Evolutionary conservation across 1,284 basidiomycete genomes (phyloP).

Genomic region (Marasmius tenuissimus): DNA sequence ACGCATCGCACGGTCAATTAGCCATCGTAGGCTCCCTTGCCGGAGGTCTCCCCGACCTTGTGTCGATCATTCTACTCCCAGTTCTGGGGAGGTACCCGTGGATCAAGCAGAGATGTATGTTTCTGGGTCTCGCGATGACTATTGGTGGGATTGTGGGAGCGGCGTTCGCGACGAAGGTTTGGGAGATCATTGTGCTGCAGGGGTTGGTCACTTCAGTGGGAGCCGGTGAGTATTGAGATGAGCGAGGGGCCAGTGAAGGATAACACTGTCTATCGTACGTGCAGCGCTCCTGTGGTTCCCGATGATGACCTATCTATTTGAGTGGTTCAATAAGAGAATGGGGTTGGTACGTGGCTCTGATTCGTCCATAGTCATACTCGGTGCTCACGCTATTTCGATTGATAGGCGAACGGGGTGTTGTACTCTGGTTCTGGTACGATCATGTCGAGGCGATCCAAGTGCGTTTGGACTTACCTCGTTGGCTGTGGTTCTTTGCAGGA

Average conservation of each 20-base stretch:
- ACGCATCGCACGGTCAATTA: too few species aligned
- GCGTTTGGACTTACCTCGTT: background rate
- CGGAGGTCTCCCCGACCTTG: too few species aligned
- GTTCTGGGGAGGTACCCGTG: too few species aligned
- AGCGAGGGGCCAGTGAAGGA: background rate
- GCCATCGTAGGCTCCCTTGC: too few species aligned
- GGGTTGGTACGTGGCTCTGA: background rate
- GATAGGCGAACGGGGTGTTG: conserved; percentile 4
- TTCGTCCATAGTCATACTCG: background rate
- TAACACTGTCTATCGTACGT: background rate
- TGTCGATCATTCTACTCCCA: too few species aligned
- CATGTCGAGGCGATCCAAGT: background rate
- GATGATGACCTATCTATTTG: conserved; percentile 2
- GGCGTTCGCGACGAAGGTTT: background rate
- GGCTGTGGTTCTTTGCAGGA: background rate
- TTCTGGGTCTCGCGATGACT: background rate
- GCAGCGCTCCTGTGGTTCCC: background rate
- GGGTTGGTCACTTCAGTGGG: background rate
- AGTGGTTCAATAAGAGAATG: conserved; percentile 5
- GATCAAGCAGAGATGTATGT: background rate
- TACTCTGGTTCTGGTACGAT: conserved; percentile 1
- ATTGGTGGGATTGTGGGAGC: background rate
- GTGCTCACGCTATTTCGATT: background rate
- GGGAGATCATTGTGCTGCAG: background rate
- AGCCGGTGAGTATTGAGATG: background rate